A percentile compares a stretch with the other conserved stretches of the same genome.
These are phyloP conservation scores for Mucor circinelloides DNA, from an alignment of 371 early-diverging fungal species.

Conservation along the genomic window DNA sequence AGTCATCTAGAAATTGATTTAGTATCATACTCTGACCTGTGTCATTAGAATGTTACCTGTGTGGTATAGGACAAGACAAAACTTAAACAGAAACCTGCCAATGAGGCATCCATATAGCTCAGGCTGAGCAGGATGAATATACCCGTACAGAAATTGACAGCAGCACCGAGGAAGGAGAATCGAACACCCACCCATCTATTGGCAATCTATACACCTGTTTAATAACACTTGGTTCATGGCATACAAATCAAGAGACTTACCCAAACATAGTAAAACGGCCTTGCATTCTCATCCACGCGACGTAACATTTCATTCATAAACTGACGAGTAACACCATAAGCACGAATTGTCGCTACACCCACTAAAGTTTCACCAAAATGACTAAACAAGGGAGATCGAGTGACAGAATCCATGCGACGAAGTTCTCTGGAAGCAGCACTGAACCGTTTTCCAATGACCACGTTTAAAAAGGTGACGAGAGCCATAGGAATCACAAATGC, in stretches of 20 bases:
- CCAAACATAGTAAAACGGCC: constrained; percentile 81
- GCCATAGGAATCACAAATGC: constrained; percentile 57
- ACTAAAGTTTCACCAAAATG: constrained; percentile 71
- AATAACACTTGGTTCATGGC: too few species aligned
- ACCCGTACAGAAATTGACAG: constrained; percentile 68
- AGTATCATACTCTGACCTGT: not conserved
- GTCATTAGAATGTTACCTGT: constrained; percentile 47
- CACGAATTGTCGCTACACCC: constrained; percentile 71
- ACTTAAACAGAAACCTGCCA: constrained; percentile 79
- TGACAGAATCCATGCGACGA: constrained; percentile 77
- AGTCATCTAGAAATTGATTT: constrained; percentile 19
- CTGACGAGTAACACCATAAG: constrained; percentile 64
- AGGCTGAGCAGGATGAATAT: constrained; percentile 51
- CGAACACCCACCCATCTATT: constrained; percentile 86
- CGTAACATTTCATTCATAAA: constrained; percentile 57
- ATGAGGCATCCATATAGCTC: constrained; percentile 69
- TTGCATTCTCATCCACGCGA: constrained; percentile 61
- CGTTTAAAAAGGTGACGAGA: constrained; percentile 51
- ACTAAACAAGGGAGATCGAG: constrained; percentile 71
- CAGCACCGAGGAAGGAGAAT: constrained; percentile 67
- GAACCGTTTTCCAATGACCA: constrained; percentile 58
- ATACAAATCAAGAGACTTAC: constrained; percentile 12
- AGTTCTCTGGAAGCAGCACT: constrained; percentile 72
- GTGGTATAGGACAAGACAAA: constrained; percentile 74
- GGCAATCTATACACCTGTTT: constrained; percentile 48